A percentile compares a stretch with the other conserved stretches of the same genome.
phyloP scores from a whole-genome alignment of 441 rosid genomes.

The Biscutella laevigata region DNA sequence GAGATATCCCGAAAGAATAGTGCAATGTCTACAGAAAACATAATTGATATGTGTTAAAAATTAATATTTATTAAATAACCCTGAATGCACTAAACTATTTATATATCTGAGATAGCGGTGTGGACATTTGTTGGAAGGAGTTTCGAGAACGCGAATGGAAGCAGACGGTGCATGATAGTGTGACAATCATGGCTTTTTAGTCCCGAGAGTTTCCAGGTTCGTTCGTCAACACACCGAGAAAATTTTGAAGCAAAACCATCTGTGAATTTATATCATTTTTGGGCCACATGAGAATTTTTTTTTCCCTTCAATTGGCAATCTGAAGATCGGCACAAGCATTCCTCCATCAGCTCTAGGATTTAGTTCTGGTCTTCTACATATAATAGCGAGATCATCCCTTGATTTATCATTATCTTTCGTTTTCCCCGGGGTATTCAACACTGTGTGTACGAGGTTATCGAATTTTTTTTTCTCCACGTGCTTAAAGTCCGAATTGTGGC shows the following conservation, averaged over 20 bases:
- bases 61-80: too few species aligned
- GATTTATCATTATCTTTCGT: too few species aligned
- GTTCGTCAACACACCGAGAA: neutral
- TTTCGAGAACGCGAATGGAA: neutral
- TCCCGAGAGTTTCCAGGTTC: neutral
- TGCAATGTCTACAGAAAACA: neutral
- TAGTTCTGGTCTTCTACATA: too few species aligned
- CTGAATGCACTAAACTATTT: too few species aligned
- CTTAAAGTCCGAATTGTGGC: neutral
- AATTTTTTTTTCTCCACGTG: neutral
- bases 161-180: neutral
- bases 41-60: too few species aligned
- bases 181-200: neutral
- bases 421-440: neutral
- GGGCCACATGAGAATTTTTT: neutral
- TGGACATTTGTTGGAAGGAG: neutral
- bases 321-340: neutral
- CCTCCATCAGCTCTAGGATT: neutral
- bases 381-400: too few species aligned
- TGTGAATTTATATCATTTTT: neutral
- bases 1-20: neutral
- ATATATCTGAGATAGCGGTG: neutral
- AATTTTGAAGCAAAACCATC: neutral
- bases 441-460: neutral
- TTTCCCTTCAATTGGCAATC: neutral